These are phyloP conservation scores for Gossypium gossypioides DNA, from an alignment of 441 rosid genomes.

Conservation along the genomic window DNA sequence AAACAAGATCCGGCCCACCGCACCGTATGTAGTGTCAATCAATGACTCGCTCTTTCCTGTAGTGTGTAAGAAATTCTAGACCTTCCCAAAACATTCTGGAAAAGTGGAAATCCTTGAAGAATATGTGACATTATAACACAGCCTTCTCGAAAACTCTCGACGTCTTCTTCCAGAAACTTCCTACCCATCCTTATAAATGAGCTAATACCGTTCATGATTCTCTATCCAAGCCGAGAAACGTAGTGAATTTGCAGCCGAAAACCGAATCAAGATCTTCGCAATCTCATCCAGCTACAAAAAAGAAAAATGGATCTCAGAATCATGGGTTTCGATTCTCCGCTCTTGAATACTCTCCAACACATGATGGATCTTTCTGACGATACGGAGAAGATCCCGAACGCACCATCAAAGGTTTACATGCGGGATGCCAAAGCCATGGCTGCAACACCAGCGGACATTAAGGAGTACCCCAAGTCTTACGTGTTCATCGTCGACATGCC, in stretches of 20 bases:
- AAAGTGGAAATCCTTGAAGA: background rate
- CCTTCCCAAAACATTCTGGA: slow-evolving; percentile 4
- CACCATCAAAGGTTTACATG: slow-evolving; percentile 30
- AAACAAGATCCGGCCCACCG: background rate
- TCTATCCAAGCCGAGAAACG: background rate
- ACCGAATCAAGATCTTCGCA: background rate
- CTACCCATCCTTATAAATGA: background rate
- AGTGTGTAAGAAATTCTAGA: background rate
- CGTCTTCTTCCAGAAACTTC: slow-evolving; percentile 8
- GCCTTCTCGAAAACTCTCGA: slow-evolving; percentile 4
- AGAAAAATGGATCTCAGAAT: slow-evolving; percentile 32
- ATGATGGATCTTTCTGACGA: slow-evolving; percentile 24
- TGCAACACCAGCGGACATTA: slow-evolving; percentile 43
- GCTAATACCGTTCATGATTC: background rate
- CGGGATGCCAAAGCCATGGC: slow-evolving; percentile 61
- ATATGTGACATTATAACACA: background rate
- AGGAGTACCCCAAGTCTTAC: slow-evolving; percentile 38
- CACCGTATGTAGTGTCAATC: background rate
- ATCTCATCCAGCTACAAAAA: background rate
- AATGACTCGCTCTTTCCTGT: background rate
- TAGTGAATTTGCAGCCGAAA: background rate
- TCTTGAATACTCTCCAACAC: slow-evolving; percentile 27
- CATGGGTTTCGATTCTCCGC: slow-evolving; percentile 29
- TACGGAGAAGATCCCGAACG: slow-evolving; percentile 21
- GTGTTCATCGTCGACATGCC: slow-evolving; percentile 55